Evolutionary conservation across 768 basidiomycete species (phyloP).

Genomic region (Boletus rufocinnamomeus): DNA sequence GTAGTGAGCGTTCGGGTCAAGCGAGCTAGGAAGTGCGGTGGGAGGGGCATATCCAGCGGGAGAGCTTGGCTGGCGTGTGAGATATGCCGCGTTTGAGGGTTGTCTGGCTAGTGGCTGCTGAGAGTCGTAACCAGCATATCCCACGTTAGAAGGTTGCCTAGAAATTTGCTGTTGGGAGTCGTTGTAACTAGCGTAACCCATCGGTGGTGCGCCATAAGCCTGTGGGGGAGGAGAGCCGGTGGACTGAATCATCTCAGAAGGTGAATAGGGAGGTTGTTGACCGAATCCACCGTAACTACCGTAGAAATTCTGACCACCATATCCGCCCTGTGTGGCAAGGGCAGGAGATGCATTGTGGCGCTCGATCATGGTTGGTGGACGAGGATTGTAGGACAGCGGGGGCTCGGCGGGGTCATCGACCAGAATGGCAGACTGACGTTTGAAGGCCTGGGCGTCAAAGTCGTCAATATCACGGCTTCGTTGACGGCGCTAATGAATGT

Average conservation of each 20-base stretch:
- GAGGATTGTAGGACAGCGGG: conserved; percentile 47
- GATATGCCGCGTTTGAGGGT: conserved; percentile 26
- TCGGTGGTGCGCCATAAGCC: conserved; percentile 22
- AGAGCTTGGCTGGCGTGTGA: conserved; percentile 23
- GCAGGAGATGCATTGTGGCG: conserved; percentile 40
- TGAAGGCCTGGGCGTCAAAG: conserved; percentile 61
- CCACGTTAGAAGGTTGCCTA: conserved; percentile 22
- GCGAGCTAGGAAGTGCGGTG: conserved; percentile 3
- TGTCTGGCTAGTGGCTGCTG: conserved; percentile 31
- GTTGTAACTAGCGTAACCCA: conserved; percentile 29
- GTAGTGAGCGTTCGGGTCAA: conserved; percentile 46
- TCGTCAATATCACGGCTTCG: conserved; percentile 39
- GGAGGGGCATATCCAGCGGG: conserved; percentile 17
- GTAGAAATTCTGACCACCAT: conserved; percentile 27
- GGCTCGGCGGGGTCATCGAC: conserved; percentile 52
- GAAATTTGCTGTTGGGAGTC: conserved; percentile 28
- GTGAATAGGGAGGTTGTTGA: conserved; percentile 23
- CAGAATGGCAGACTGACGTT: conserved; percentile 62
- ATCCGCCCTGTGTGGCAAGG: conserved; percentile 22
- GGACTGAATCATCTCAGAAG: conserved; percentile 20
- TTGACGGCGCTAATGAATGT: conserved; percentile 42
- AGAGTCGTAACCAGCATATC: conserved; percentile 26
- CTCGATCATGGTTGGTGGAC: conserved; percentile 68
- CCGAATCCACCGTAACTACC: conserved; percentile 28
- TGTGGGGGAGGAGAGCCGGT: conserved; percentile 21